Evolutionary conservation across 208 protist genomes (phyloP), one percentile per base, ranked within the genome.

Genomic region (Leishmania lainsoni): DNA sequence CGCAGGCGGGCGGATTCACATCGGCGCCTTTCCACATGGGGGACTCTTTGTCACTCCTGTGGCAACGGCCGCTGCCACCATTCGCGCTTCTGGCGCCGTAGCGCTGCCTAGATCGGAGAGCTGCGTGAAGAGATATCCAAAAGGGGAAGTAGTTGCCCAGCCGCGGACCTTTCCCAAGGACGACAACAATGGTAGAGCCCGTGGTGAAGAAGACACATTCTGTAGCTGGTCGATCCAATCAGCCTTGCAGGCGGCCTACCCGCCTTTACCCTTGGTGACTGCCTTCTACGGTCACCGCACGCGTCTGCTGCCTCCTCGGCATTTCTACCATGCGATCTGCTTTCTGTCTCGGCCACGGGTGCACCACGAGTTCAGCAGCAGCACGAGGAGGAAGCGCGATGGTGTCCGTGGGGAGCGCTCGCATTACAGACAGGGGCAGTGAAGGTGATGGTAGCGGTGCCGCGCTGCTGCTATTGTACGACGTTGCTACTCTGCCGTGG

Each of bases 171-270:
- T n/a, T 48, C 26, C 35, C 35, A n/a, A 14, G 3, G 35, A 70
- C 65, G 32, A 39, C 35, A 70, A 45, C 65, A 14, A 70, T 26
- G 35, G 20, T 42, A 16, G 35, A 9, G 32, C 16, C 35, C 35
- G 20, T 48, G 65, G 48, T 14, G 16, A 5, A 17, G 65, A 70
- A 48, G 35, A 20, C 35, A n/a, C 65, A 22, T 14, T 48, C 35
- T 59, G 74, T 54, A 77, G 74, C 54, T 77, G 54, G 74, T 77
- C 74, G 10, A 61, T 77, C 14, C 74, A 77, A 20, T 49, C 74
- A 29, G 56, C 56, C 48, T 26, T 77, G 39, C 74, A 77, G 56
- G 54, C 54, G 74, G 54, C 54, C 12, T 58, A 61, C 74, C 74
- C 74, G 10, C 74, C 74, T 49, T 16, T 66, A 12, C 74, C 74